These are phyloP conservation scores for Hemisphaericaspora subhashii DNA, from an alignment of 1,139 yeast genomes.

Conservation along the genomic window DNA sequence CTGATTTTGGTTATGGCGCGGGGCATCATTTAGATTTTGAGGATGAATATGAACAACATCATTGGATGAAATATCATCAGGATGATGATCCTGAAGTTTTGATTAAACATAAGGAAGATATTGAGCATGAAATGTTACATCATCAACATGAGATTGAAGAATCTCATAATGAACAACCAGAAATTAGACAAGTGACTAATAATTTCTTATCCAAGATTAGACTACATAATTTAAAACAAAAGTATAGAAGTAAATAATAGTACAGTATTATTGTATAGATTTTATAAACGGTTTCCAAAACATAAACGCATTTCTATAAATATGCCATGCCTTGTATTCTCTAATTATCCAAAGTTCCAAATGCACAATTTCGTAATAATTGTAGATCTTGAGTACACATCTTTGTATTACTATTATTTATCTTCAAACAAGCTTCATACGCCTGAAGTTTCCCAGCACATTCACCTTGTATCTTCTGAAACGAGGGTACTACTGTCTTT, in stretches of 20 bases:
- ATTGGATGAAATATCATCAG: slow-evolving; percentile 86
- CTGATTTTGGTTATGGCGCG: slow-evolving; percentile 93
- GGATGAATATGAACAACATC: slow-evolving; percentile 89
- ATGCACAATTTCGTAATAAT: slow-evolving; percentile 39
- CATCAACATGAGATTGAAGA: slow-evolving; percentile 83
- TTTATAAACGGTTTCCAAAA: too few relatives aligned
- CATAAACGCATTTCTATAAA: too few relatives aligned
- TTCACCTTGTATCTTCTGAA: slow-evolving; percentile 57
- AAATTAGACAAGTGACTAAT: slow-evolving; percentile 35
- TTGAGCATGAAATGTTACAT: slow-evolving; percentile 84
- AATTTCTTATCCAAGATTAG: slow-evolving; percentile 35
- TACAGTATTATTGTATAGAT: background rate
- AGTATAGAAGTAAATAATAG: slow-evolving; percentile 21
- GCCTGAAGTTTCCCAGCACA: slow-evolving; percentile 56
- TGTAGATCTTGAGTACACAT: slow-evolving; percentile 38
- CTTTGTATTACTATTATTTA: slow-evolving; percentile 32
- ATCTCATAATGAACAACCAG: slow-evolving; percentile 56
- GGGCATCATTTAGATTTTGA: slow-evolving; percentile 97
- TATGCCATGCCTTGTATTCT: too few relatives aligned
- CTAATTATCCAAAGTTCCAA: slow-evolving; percentile 20
- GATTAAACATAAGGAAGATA: slow-evolving; percentile 81
- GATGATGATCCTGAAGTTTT: slow-evolving; percentile 80
- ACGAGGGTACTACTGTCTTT: slow-evolving; percentile 58
- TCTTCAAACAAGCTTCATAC: slow-evolving; percentile 60
- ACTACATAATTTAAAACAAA: slow-evolving; percentile 36